Conservation (phyloP, 2,329 filamentous ascomycete genomes). For the Bisporella sp. region DNA sequence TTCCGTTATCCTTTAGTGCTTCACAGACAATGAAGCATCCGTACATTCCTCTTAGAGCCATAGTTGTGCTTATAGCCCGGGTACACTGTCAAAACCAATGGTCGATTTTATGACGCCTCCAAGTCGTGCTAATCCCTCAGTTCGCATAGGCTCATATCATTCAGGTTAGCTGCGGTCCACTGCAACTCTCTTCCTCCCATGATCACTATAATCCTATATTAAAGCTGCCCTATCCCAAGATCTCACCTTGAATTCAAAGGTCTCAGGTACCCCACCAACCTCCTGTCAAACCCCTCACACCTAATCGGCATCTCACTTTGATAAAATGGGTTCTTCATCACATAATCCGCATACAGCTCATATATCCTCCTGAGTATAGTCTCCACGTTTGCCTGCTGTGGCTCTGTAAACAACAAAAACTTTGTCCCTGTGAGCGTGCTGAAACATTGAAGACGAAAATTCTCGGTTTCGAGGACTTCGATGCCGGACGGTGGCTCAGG, state of each 20-base stretch:
- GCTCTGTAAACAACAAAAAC: slow-evolving; percentile 92
- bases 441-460: slow-evolving; percentile 94
- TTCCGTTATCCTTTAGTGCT: neutral
- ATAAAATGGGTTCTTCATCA: slow-evolving; percentile 99
- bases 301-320: slow-evolving; percentile 95
- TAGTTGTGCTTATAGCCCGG: too few species aligned
- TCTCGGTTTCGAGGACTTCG: slow-evolving; percentile 87
- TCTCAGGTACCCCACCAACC: slow-evolving; percentile 73
- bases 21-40: too few species aligned
- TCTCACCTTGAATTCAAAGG: slow-evolving; percentile 49
- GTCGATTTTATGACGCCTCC: too few species aligned
- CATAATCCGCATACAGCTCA: slow-evolving; percentile 91
- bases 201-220: neutral
- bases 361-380: slow-evolving; percentile 79
- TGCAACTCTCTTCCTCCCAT: too few species aligned
- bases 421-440: slow-evolving; percentile 91
- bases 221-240: neutral
- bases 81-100: too few species aligned
- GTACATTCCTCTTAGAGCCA: too few species aligned
- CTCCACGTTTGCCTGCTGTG: slow-evolving; percentile 66
- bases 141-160: too few species aligned
- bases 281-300: slow-evolving; percentile 91
- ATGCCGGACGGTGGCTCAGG: slow-evolving; percentile 67
- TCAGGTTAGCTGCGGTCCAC: too few species aligned
- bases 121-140: too few species aligned